A percentile compares a stretch with the other conserved stretches of the same genome.
These are phyloP conservation scores for Syncephalis plumigaleata DNA, from an alignment of 371 early-diverging fungal species.

Conservation along the genomic window DNA sequence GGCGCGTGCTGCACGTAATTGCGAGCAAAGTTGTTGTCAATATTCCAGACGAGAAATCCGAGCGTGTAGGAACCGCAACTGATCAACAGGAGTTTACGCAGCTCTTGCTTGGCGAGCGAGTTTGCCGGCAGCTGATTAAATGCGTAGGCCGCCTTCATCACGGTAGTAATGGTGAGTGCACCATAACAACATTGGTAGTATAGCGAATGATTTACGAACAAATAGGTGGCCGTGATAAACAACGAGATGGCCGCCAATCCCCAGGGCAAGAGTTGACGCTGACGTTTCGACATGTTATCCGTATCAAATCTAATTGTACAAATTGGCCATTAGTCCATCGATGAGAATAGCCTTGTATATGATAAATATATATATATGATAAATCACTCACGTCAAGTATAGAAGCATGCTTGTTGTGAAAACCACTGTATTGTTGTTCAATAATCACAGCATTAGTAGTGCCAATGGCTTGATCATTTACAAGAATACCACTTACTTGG, in stretches of 20 bases:
- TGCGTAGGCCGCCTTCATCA: slow-evolving; percentile 21
- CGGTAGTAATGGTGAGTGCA: slow-evolving; percentile 21
- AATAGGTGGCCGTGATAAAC: slow-evolving; percentile 39
- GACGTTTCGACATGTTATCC: slow-evolving; percentile 16
- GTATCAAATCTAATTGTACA: too few species aligned
- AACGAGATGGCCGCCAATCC: slow-evolving; percentile 26
- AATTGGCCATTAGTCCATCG: too few species aligned
- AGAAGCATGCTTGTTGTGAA: too few species aligned
- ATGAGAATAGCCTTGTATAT: too few species aligned
- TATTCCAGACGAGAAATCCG: slow-evolving; percentile 58
- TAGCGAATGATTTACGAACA: slow-evolving; percentile 44
- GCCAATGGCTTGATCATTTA: slow-evolving; percentile 26
- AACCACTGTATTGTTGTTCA: too few species aligned
- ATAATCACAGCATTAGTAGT: not conserved
- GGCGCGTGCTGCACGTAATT: slow-evolving; percentile 25
- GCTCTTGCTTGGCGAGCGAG: too few species aligned
- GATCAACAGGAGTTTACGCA: slow-evolving; percentile 15
- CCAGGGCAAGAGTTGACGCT: slow-evolving; percentile 14
- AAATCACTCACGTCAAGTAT: too few species aligned
- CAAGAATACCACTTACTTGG: slow-evolving; percentile 17
- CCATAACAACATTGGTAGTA: slow-evolving; percentile 59
- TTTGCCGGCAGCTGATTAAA: too few species aligned
- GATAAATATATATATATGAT: too few species aligned
- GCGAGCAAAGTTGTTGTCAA: slow-evolving; percentile 52
- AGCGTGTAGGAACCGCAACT: slow-evolving; percentile 24